Conservation (phyloP, 495 filamentous ascomycete species). For the Aspergillus taichungensis region DNA sequence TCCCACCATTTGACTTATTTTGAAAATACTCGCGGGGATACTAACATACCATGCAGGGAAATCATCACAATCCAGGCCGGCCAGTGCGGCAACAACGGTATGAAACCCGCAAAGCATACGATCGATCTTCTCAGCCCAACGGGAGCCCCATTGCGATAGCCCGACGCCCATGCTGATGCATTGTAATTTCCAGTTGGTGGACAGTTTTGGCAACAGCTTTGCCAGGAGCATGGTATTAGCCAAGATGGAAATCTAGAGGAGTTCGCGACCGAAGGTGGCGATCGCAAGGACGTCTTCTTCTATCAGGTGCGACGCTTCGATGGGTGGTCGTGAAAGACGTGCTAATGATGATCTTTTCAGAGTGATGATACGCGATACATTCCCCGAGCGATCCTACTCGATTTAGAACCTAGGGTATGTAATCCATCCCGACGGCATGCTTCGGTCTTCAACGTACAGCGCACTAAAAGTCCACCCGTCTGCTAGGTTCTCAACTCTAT, state of each 20-base stretch:
- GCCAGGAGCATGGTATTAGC: constrained; percentile 94
- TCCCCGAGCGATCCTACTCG: constrained; percentile 88
- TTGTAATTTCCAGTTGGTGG: constrained; percentile 55
- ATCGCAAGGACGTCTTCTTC: constrained; percentile 98
- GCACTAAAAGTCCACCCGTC: too few species aligned
- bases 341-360: constrained; percentile 20
- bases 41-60: constrained; percentile 51
- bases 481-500: constrained; percentile 78
- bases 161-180: constrained; percentile 7
- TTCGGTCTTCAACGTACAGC: constrained; percentile 1
- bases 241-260: constrained; percentile 94
- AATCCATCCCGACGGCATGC: constrained; percentile 1
- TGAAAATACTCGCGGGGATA: neutral
- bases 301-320: constrained; percentile 55
- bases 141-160: too few species aligned
- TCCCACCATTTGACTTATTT: neutral
- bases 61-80: constrained; percentile 99
- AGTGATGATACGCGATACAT: constrained; percentile 98
- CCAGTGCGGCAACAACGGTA: constrained; percentile 98
- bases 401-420: constrained; percentile 81
- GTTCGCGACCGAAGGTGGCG: constrained; percentile 90
- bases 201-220: constrained; percentile 96
- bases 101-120: constrained; percentile 22
- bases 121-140: neutral
- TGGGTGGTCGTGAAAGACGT: neutral